Percentiles rank a stretch among this genome's conserved stretches.
phyloP scores from a whole-genome alignment of 2,329 filamentous ascomycete species.

The Clarireedia monteithiana region DNA sequence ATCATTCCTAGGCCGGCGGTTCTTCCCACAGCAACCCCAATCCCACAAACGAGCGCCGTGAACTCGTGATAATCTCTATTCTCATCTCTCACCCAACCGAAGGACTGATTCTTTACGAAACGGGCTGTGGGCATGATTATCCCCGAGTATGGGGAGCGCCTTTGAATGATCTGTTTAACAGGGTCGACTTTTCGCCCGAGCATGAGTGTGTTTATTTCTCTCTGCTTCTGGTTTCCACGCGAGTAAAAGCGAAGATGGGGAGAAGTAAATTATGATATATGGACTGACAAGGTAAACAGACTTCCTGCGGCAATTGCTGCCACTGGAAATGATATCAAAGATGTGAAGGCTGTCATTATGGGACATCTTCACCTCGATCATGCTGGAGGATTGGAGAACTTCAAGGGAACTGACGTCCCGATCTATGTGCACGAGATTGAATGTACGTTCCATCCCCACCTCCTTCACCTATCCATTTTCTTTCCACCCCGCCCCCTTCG shows the following conservation, averaged over 20 bases:
- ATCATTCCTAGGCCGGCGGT: not conserved
- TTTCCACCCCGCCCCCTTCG: not conserved
- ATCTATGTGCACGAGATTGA: constrained; percentile 39
- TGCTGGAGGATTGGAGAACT: constrained; percentile 38
- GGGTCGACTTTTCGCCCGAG: constrained; percentile 27
- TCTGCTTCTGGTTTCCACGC: not conserved
- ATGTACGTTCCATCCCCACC: not conserved
- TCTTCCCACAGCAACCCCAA: not conserved
- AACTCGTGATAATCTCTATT: not conserved
- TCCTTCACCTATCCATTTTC: not conserved
- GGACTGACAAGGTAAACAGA: not conserved
- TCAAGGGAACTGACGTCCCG: constrained; percentile 32
- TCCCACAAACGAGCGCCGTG: not conserved
- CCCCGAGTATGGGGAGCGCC: constrained; percentile 27
- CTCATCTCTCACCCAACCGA: constrained; percentile 9
- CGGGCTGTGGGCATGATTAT: constrained; percentile 7
- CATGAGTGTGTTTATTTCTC: constrained; percentile 5
- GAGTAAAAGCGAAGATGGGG: too few species aligned
- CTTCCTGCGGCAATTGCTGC: constrained; percentile 10
- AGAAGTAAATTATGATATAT: too few species aligned
- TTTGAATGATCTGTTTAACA: constrained; percentile 33
- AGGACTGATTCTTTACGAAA: constrained; percentile 14
- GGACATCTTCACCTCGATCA: constrained; percentile 40
- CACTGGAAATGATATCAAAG: constrained; percentile 32
- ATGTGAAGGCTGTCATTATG: constrained; percentile 37